These are phyloP conservation scores for Amanita muscaria DNA, from an alignment of 768 basidiomycete species.

Conservation along the genomic window DNA sequence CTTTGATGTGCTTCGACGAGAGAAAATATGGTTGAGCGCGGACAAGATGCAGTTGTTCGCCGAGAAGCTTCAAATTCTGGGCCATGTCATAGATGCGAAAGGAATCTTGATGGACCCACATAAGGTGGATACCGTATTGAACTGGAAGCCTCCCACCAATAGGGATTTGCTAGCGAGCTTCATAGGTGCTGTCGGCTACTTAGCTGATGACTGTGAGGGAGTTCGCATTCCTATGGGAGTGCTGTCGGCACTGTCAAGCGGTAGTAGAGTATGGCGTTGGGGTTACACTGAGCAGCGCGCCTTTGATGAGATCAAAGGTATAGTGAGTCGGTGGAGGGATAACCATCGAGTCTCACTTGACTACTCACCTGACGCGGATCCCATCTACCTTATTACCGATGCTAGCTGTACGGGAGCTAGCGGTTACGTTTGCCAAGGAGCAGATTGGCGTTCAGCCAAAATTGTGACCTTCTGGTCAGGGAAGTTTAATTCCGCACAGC, in stretches of 20 bases:
- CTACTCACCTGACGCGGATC: conserved; percentile 12
- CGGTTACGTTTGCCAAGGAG: conserved; percentile 19
- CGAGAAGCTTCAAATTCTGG: conserved; percentile 22
- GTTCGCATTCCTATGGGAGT: conserved; percentile 24
- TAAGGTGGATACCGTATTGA: conserved; percentile 27
- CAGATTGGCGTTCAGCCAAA: conserved; percentile 20
- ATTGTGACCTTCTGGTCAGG: conserved; percentile 27
- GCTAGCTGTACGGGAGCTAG: conserved; percentile 22
- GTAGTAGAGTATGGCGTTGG: conserved; percentile 18
- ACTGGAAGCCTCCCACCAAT: conserved; percentile 21
- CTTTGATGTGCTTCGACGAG: conserved; percentile 17
- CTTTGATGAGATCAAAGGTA: conserved; percentile 29
- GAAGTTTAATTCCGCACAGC: conserved; percentile 25
- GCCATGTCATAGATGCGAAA: conserved; percentile 22
- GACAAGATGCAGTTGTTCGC: conserved; percentile 22
- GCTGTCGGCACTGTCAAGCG: conserved; percentile 15
- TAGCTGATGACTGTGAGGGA: conserved; percentile 17
- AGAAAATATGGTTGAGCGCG: conserved; percentile 21
- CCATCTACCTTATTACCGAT: conserved; percentile 25
- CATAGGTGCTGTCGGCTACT: conserved; percentile 27
- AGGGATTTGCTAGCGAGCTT: conserved; percentile 24
- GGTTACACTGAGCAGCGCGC: conserved; percentile 17
- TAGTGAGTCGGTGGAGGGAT: conserved; percentile 9
- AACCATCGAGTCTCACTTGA: conserved; percentile 14
- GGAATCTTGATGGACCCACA: conserved; percentile 31